Evolutionary conservation across 108 stramenopile species (phyloP).

Genomic region (Stephanodiscus triporus): DNA sequence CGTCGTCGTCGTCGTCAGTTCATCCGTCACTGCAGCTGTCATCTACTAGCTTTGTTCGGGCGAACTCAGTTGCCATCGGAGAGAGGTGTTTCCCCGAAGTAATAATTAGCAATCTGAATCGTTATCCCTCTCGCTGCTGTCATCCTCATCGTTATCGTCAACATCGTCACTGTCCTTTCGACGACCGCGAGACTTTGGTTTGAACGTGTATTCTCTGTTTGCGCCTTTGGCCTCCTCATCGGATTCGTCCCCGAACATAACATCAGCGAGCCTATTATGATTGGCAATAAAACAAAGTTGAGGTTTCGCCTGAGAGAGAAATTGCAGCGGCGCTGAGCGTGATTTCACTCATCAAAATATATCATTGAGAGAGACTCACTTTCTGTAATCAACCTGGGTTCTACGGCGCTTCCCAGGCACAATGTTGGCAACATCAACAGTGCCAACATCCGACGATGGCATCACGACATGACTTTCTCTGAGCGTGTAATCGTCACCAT

Average conservation of each 20-base stretch:
- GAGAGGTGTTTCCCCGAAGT: neutral
- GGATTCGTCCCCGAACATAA: slow-evolving; percentile 76
- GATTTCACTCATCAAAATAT: neutral
- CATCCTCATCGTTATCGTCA: slow-evolving; percentile 21
- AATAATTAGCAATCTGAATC: neutral
- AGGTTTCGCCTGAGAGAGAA: neutral
- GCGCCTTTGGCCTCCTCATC: slow-evolving; percentile 52
- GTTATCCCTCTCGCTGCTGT: slow-evolving; percentile 24
- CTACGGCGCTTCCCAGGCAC: slow-evolving; percentile 77
- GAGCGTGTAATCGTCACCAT: neutral
- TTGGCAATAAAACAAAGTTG: neutral
- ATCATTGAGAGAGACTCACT: slow-evolving; percentile 18
- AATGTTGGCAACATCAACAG: slow-evolving; percentile 77
- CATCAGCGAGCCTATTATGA: slow-evolving; percentile 61
- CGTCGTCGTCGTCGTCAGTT: too few relatives aligned
- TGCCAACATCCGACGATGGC: slow-evolving; percentile 44
- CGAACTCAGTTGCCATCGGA: neutral
- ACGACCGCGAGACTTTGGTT: slow-evolving; percentile 52
- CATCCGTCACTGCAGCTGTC: too few relatives aligned
- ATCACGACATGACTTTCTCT: slow-evolving; percentile 1
- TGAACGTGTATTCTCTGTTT: slow-evolving; percentile 21
- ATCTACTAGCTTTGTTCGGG: too few relatives aligned
- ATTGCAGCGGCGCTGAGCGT: neutral
- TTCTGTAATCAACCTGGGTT: slow-evolving; percentile 74
- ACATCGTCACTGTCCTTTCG: slow-evolving; percentile 24